Base-by-base conservation (phyloP, 2,329 filamentous ascomycete genomes). In the Alternaria conjuncta region DNA sequence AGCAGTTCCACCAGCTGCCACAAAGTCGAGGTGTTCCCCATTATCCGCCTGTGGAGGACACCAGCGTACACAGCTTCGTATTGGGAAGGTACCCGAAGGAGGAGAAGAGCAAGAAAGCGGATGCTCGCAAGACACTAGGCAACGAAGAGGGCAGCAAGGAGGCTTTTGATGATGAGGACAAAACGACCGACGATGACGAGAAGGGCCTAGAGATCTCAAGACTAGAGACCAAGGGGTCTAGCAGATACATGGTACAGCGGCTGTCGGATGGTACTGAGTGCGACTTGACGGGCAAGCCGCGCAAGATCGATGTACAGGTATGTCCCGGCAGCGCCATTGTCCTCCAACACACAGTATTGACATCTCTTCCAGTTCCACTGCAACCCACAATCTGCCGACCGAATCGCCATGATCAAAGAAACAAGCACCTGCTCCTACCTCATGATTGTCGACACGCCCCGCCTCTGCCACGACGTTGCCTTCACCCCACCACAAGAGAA, bases 371-470 rank as follows among this genome's bases (percentile, higher is more conserved):
- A 90, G 80, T 91, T 89, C 69, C 89, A 91, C 73, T 97, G 94
- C 82, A 90, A 92, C 72, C 93, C 92, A 0, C 90, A 92, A 53
- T 87, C 87, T 3, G 85, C 83, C 50, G 90, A 97, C 77, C 88
- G 90, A 51, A 97, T 97, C 72, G 91, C 90, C 46, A 94, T 93
- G 89, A 96, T 97, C 81, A 97, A 97, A 79, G 94, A 97, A 78
- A 89, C 95, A 2, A 92, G 91, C 3, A 97, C 93, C 11, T 97
- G 94, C 81, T 89, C 93, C 12, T 97, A 97, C 77, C 85, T 97
- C 57, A 97, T 97, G 94, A 89, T 97, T 30, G 88, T 97, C 66
- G 92, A 97, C 77, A 97, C 94, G 0, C 93, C 94, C 0, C 89
- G 93, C 1, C 87, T 97, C 12, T 97, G 94, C 82, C 88, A 91